Conservation (phyloP, 192 early-diverging fungal genomes). For the Gryganskiella cystojenkinii region DNA sequence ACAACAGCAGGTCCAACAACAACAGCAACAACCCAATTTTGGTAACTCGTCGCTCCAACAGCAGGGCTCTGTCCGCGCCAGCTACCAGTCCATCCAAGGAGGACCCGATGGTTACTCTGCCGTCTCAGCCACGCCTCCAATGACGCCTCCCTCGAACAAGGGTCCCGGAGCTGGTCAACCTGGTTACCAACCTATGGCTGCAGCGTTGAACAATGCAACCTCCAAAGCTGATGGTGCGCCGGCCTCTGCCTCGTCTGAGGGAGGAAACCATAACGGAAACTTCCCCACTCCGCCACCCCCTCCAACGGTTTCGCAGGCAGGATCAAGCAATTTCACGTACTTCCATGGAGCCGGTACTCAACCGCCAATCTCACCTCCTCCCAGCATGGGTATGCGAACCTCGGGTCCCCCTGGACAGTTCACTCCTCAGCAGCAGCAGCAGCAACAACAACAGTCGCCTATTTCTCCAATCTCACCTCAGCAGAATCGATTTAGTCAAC, state of each 20-base stretch:
- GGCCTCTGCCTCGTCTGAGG: background rate
- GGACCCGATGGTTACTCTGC: background rate
- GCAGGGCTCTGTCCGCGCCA: constrained; percentile 41
- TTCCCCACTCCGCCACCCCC: constrained; percentile 41
- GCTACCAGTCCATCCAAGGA: constrained; percentile 14
- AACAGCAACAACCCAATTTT: background rate
- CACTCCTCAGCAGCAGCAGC: too few species aligned
- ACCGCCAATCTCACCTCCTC: constrained; percentile 44
- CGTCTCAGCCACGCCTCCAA: background rate
- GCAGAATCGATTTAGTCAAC: constrained; percentile 15
- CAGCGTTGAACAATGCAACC: constrained; percentile 2
- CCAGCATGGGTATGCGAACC: constrained; percentile 18
- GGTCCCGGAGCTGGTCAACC: background rate
- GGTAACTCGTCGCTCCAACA: constrained; percentile 15
- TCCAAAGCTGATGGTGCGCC: background rate
- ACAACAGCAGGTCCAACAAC: background rate
- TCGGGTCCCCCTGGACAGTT: background rate
- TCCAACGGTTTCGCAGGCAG: constrained; percentile 4
- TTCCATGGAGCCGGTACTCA: constrained; percentile 43
- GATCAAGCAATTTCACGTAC: constrained; percentile 21
- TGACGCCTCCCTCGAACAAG: background rate
- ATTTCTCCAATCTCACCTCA: constrained; percentile 24
- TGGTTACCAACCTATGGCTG: constrained; percentile 19
- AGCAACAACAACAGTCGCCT: constrained; percentile 10
- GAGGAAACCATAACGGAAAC: background rate